Conservation (phyloP, 768 basidiomycete species). For the Mycena haematopus region DNA sequence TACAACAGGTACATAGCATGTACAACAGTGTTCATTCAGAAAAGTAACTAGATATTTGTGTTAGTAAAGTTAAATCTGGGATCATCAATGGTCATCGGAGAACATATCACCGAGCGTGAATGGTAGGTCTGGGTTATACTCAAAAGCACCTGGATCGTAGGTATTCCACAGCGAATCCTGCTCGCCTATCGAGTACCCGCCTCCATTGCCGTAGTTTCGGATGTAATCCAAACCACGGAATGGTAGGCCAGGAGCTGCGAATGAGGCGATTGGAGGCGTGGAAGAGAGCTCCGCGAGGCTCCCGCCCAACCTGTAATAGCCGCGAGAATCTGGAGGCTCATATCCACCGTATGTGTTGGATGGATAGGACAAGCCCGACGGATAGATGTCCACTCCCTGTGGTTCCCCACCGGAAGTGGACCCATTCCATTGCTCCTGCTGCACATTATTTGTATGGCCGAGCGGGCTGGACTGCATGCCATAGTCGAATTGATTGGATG, state of each 20-base stretch:
- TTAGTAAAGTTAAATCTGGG: conserved; percentile 11
- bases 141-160: conserved; percentile 78
- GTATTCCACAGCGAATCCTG: conserved; percentile 63
- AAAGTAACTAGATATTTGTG: conserved; percentile 11
- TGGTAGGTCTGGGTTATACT: conserved; percentile 78
- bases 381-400: conserved; percentile 50
- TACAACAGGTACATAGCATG: conserved; percentile 28
- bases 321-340: conserved; percentile 39
- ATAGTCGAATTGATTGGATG: conserved; percentile 61
- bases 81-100: conserved; percentile 44
- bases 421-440: conserved; percentile 54
- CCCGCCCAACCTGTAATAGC: conserved; percentile 35
- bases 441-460: conserved; percentile 47
- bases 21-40: conserved; percentile 26
- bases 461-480: conserved; percentile 47
- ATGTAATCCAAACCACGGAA: conserved; percentile 87
- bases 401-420: conserved; percentile 42
- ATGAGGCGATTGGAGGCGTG: conserved; percentile 67
- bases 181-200: conserved; percentile 53
- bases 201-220: conserved; percentile 72
- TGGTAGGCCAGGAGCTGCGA: conserved; percentile 77
- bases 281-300: conserved; percentile 54
- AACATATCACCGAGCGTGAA: conserved; percentile 61
- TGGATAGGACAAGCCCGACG: conserved; percentile 48
- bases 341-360: conserved; percentile 49